phyloP scores from a whole-genome alignment of 2,329 filamentous ascomycete genomes.

The Talaromyces sp. region DNA sequence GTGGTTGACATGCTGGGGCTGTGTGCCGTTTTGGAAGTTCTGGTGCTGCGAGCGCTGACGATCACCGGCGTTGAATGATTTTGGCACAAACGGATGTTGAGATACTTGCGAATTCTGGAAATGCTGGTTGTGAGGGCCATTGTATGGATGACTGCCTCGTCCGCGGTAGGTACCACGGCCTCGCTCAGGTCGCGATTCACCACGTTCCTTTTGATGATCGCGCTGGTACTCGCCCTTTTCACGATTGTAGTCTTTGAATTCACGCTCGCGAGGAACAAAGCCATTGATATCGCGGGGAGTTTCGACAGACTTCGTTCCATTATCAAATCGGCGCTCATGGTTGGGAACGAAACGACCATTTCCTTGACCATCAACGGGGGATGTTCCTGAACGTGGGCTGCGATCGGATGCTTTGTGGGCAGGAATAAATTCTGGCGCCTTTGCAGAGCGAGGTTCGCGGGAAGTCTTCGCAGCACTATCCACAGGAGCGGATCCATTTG shows the following conservation, averaged over 20 bases:
- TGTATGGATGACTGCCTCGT: slow-evolving; percentile 35
- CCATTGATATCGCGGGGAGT: slow-evolving; percentile 24
- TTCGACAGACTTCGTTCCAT: slow-evolving; percentile 36
- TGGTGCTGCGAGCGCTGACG: slow-evolving; percentile 39
- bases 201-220: slow-evolving; percentile 34
- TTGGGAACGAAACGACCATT: slow-evolving; percentile 24
- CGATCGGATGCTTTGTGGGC: slow-evolving; percentile 25
- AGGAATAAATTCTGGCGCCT: slow-evolving; percentile 27
- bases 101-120: slow-evolving; percentile 37
- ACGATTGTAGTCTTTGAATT: slow-evolving; percentile 15
- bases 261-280: slow-evolving; percentile 18
- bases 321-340: slow-evolving; percentile 36
- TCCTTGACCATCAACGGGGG: slow-evolving; percentile 31
- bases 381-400: slow-evolving; percentile 24
- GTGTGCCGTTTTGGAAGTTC: slow-evolving; percentile 31
- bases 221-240: slow-evolving; percentile 28
- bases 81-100: slow-evolving; percentile 39
- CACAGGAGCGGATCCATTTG: slow-evolving; percentile 26
- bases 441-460: slow-evolving; percentile 32
- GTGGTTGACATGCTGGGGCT: slow-evolving; percentile 41
- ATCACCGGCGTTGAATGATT: slow-evolving; percentile 31
- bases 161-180: slow-evolving; percentile 40
- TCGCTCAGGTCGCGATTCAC: slow-evolving; percentile 34
- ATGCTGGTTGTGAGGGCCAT: slow-evolving; percentile 32
- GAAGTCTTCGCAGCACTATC: slow-evolving; percentile 29